Conservation (phyloP, 257 asterid genomes). For the Scutellaria barbata region DNA sequence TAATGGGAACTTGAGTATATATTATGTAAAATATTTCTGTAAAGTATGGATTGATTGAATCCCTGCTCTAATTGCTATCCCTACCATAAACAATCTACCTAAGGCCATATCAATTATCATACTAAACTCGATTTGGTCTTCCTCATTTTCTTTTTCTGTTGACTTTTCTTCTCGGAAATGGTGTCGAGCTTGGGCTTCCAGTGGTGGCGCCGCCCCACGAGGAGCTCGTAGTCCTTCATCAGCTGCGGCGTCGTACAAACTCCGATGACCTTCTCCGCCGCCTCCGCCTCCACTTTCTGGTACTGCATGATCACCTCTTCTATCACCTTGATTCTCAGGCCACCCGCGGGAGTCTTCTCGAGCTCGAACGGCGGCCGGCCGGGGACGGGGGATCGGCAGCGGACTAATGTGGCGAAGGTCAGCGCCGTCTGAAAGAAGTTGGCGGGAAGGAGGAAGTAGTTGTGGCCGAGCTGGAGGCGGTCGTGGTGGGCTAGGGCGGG, state of each 20-base stretch:
- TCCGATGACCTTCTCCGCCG: conserved; percentile 1
- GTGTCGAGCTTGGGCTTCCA: conserved; percentile 74
- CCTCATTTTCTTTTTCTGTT: conserved; percentile 33
- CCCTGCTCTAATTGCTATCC: conserved; percentile 2
- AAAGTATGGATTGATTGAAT: conserved; percentile 27
- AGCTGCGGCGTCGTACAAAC: conserved; percentile 58
- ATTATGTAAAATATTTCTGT: neutral
- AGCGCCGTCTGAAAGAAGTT: conserved; percentile 52
- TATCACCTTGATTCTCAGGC: conserved; percentile 47
- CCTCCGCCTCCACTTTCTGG: conserved; percentile 24
- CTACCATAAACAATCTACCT: conserved; percentile 30
- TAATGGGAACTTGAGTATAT: neutral
- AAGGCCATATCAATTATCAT: neutral
- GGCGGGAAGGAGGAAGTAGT: conserved; percentile 57
- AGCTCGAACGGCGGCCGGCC: conserved; percentile 46
- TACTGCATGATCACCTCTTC: conserved; percentile 39
- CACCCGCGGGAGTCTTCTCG: conserved; percentile 53
- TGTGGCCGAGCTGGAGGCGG: conserved; percentile 52
- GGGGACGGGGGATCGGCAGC: conserved; percentile 37
- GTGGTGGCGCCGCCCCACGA: conserved; percentile 46
- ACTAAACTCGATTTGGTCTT: conserved; percentile 32
- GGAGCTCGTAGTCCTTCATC: conserved; percentile 50
- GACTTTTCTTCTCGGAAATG: conserved; percentile 47
- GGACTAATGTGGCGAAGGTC: conserved; percentile 47
- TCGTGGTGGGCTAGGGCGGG: conserved; percentile 49